Evolutionary conservation across 805 yeast species (phyloP).

Genomic region (Metschnikowia santaceciliae): DNA sequence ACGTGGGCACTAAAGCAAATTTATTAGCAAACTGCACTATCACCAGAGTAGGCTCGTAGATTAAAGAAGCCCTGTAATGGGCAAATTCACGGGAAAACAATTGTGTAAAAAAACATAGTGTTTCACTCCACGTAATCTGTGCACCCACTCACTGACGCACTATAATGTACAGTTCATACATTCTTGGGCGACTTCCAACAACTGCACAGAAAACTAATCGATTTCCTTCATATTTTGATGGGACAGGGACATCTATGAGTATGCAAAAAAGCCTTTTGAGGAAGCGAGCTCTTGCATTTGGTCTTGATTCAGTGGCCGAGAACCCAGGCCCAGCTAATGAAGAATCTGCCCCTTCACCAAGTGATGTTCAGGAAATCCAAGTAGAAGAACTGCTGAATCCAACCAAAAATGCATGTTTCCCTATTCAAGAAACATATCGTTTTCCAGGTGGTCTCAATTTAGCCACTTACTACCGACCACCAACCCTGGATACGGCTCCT

Average conservation of each 20-base stretch:
- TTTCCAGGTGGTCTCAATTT: constrained; percentile 16
- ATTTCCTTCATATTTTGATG: neutral
- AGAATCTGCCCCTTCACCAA: neutral
- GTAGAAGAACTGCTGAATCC: neutral
- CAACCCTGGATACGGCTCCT: constrained; percentile 42
- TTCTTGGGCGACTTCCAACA: neutral
- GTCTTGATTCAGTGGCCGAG: constrained; percentile 12
- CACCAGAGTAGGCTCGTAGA: neutral
- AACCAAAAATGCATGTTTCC: constrained; percentile 11
- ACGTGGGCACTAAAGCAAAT: neutral
- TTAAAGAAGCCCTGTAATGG: neutral
- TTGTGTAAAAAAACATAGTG: neutral
- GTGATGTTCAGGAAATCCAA: too few species aligned
- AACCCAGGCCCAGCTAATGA: neutral
- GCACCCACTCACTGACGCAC: neutral
- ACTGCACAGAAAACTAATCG: neutral
- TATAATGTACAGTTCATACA: neutral
- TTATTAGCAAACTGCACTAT: too few species aligned
- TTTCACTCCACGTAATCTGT: neutral
- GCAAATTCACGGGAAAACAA: neutral
- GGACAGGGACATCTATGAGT: neutral
- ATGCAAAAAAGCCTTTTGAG: constrained; percentile 10
- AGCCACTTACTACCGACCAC: constrained; percentile 55
- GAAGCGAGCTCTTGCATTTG: constrained; percentile 6
- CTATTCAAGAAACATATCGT: constrained; percentile 17